Conservation (phyloP, 306 rosid genomes). For the Dryas octopetala region DNA sequence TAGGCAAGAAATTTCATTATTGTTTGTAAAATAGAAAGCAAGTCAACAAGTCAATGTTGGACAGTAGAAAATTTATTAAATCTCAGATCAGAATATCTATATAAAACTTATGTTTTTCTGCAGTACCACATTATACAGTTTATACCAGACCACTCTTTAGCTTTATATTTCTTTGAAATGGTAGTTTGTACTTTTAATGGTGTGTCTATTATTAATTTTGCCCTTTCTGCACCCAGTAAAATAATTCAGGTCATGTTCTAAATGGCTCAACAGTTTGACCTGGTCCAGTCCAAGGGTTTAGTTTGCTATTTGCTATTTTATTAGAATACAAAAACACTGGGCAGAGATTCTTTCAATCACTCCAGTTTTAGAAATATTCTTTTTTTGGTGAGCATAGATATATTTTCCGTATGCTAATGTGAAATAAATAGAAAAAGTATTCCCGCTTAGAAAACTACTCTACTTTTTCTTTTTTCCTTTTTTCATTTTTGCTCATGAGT, state of each 20-base stretch:
- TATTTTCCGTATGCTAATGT: not conserved
- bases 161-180: not conserved
- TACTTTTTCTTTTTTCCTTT: not conserved
- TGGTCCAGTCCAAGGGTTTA: not conserved
- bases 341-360: not conserved
- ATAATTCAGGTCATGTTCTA: not conserved
- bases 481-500: not conserved
- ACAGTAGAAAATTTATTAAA: not conserved
- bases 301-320: not conserved
- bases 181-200: not conserved
- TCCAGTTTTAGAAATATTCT: not conserved
- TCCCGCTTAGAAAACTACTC: not conserved
- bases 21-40: not conserved
- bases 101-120: not conserved
- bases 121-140: not conserved
- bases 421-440: too few relatives aligned
- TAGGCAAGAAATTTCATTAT: too few relatives aligned
- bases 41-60: not conserved
- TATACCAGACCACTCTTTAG: not conserved
- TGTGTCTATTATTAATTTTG: not conserved
- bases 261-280: not conserved
- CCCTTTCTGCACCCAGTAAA: not conserved
- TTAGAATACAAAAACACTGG: not conserved
- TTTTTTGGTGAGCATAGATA: not conserved
- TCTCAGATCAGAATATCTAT: not conserved